Evolutionary conservation across 2,329 filamentous ascomycete genomes (phyloP).

Genomic region (Colletotrichum ledebouriae): DNA sequence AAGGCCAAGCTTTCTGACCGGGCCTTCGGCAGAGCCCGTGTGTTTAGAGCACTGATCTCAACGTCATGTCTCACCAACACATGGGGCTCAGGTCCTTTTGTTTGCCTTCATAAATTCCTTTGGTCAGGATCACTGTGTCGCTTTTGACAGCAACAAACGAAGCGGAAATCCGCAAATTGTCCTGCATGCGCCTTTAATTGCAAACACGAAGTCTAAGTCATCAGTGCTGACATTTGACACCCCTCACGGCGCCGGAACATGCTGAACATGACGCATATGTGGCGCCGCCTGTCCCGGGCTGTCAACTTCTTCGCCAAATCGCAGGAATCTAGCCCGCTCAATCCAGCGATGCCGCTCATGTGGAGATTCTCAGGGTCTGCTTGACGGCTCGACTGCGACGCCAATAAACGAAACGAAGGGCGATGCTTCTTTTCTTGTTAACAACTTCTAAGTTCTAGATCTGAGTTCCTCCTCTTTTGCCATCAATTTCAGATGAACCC

Average conservation of each 20-base stretch:
- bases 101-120: conserved; percentile 2
- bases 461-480: neutral
- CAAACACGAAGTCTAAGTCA: conserved; percentile 12
- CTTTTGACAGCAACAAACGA: neutral
- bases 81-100: neutral
- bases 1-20: conserved; percentile 22
- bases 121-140: neutral
- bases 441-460: neutral
- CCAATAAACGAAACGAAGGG: neutral
- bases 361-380: neutral
- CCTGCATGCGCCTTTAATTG: conserved; percentile 8
- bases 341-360: neutral
- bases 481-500: conserved; percentile 13
- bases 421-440: neutral
- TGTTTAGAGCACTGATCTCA: conserved; percentile 20
- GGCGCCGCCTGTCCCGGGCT: neutral
- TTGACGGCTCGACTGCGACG: neutral
- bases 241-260: neutral
- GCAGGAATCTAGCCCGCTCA: neutral
- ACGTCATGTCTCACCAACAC: conserved; percentile 26
- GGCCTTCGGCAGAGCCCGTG: conserved; percentile 18
- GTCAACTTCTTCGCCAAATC: no score
- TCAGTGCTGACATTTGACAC: conserved; percentile 1
- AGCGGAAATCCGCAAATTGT: conserved; percentile 16
- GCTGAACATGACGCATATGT: conserved; percentile 24